These are phyloP conservation scores for Pseudogymnoascus verrucosus DNA, from an alignment of 2,329 filamentous ascomycete species.

Conservation along the genomic window DNA sequence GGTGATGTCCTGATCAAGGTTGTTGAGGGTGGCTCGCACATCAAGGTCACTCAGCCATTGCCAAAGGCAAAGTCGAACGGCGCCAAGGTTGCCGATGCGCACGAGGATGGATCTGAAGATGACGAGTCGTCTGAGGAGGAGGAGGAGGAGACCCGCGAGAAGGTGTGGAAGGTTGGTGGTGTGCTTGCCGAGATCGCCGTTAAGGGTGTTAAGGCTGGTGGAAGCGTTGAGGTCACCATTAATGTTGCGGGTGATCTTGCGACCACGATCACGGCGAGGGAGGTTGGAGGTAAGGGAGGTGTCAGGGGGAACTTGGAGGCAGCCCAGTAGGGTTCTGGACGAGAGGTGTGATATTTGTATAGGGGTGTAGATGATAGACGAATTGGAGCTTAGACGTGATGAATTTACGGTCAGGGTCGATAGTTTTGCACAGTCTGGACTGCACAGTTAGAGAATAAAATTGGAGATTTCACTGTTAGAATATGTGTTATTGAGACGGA, in stretches of 20 bases:
- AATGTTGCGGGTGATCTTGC: conserved; percentile 75
- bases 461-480: conserved; percentile 1
- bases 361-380: conserved; percentile 6
- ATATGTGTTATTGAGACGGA: neutral
- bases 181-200: conserved; percentile 80
- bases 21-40: conserved; percentile 80
- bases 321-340: conserved; percentile 16
- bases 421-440: conserved; percentile 3
- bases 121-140: conserved; percentile 60
- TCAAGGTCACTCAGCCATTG: conserved; percentile 87
- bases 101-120: conserved; percentile 48
- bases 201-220: conserved; percentile 74
- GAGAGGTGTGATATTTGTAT: neutral
- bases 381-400: conserved; percentile 6
- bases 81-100: conserved; percentile 51
- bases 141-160: conserved; percentile 78
- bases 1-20: conserved; percentile 85
- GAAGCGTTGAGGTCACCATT: conserved; percentile 89
- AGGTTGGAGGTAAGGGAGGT: conserved; percentile 53
- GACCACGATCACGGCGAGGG: conserved; percentile 72
- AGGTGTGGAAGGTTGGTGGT: conserved; percentile 82
- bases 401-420: conserved; percentile 6
- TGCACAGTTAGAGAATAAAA: conserved; percentile 4
- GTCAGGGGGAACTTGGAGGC: conserved; percentile 25
- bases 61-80: conserved; percentile 59